phyloP scores from a whole-genome alignment of 768 basidiomycete species.

The Trametes cinnabarina region DNA sequence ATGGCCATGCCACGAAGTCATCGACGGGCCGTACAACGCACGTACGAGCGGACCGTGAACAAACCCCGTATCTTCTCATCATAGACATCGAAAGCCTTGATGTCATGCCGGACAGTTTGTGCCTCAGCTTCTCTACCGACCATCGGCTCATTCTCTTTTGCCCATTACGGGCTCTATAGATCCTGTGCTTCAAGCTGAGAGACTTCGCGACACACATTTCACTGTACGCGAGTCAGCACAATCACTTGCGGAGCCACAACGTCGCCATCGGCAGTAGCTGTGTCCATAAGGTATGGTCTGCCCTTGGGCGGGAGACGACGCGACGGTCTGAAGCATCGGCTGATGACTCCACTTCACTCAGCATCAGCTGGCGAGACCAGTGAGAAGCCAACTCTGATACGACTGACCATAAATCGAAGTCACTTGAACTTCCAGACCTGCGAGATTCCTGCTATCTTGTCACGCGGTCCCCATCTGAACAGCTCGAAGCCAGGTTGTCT shows the following conservation, averaged over 20 bases:
- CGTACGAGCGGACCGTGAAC: not conserved
- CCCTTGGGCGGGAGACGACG: no score
- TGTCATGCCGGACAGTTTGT: conserved; percentile 14
- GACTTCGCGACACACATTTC: not conserved
- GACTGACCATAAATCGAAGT: conserved; percentile 11
- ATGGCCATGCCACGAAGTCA: not conserved
- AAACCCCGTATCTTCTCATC: conserved; percentile 3
- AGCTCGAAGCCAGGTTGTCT: not conserved
- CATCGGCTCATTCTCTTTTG: conserved; percentile 1
- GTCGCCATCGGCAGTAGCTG: no score
- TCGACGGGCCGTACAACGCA: not conserved
- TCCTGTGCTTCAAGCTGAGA: not conserved
- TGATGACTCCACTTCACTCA: conserved; percentile 2
- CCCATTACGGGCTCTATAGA: no score
- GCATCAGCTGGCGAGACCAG: not conserved
- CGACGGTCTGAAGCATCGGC: not conserved
- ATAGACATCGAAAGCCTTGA: conserved; percentile 4
- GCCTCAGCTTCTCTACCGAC: conserved; percentile 7
- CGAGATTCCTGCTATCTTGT: conserved; percentile 9
- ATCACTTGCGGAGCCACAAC: not conserved
- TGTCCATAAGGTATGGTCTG: no score
- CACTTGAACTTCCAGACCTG: not conserved
- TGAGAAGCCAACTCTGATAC: conserved; percentile 9
- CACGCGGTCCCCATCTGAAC: conserved; percentile 10
- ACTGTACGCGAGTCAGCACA: not conserved